Base-by-base conservation (phyloP, 495 filamentous ascomycete genomes). In the Penicillium manginii region DNA sequence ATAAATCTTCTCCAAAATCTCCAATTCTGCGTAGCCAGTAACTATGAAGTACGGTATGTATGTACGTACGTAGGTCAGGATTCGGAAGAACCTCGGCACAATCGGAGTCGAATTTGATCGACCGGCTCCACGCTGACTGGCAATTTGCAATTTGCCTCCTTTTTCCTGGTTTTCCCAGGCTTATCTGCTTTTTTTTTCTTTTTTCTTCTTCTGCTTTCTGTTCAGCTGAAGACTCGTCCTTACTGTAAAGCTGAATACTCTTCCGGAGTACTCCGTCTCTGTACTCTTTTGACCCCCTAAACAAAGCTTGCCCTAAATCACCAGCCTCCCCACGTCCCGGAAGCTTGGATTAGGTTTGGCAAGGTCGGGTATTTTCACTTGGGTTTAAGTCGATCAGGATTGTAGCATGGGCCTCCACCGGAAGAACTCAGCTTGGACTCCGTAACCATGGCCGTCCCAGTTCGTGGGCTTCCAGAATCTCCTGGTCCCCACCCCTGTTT, bases 381-480 rank as follows among this genome's bases (percentile, higher is more conserved):
- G 22, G 55, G 29, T 47, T 43, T 43, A 29, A 54, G 51, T 43
- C 51, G 22, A 54, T 54, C 51, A 54, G 23, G 40, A 47, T 47
- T 47, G n/a, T 10, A 35, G 22, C 22, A 48, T 43, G 21, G 17
- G 9, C 32, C 51, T 51, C 37, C 47, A 56, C 53, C 56, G 53
- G 40, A 57, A 14, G 40, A 53, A 54, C 35, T 50, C 9, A 40
- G 33, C 40, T 7, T 8, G 26, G 6, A 29, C 1, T 29, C 48
- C 57, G 57, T 63, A 63, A 63, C 61, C 57, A 56, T 59, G 56
- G 61, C 52, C 52, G 61, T 63, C 59, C 56, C 61, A 59, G 56
- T 53, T 59, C 58, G 39, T 51, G 31, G 46, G 4, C 46, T 55
- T 60, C 47, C 58, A 55, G 51, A 54, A 53, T 32, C 43, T 59